Base-by-base conservation (phyloP, 2,329 filamentous ascomycete genomes). In the Herpotrichia juniperi region DNA sequence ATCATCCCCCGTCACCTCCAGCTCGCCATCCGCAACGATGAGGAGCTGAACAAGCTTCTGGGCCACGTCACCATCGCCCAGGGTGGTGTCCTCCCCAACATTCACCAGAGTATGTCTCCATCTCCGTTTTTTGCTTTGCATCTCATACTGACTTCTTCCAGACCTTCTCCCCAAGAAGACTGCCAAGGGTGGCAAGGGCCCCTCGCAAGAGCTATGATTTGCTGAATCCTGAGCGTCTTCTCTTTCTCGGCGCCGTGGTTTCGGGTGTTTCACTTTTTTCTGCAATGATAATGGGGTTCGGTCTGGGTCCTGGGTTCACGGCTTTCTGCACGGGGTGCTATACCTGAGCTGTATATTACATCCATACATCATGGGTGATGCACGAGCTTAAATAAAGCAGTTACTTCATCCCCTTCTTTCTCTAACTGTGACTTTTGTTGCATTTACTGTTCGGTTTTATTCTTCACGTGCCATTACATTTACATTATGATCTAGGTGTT, bases 81-180 rank as follows among this genome's bases (percentile, higher is more conserved):
- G 82, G 92, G 91, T 83, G 91, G 91, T 93, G 92, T 96, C 66
- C 85, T 96, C 62, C 93, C 92, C 79, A 96, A 96, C 86, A 96
- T 96, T 68, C 91, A 96, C 84, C 90, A 94, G 82, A 96, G 91
- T 96, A 87, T 68, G 91, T 85, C 63, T 56, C 51, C 25, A 58
- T 40, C 37, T n/a, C 16, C 22, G 11, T 42, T 14, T 46, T 12
- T 14, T 43, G 12, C 28, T 50, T 51, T 34, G 6, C 30, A 42
- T 25, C n/a, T n/a, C n/a, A 28, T 69, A 64, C 79, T 83, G 69
- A 84, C 73, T 55, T 52, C 45, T 64, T 69, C 48, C 73, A 96
- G 93, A 99, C 83, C 89, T 99, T 61, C 87, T 99, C 64, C 94
- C 94, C 75, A 97, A 99, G 92, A 97, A 97, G 91, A 96, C 94